These are phyloP conservation scores for Acacia melanoxylon DNA, from an alignment of 306 rosid species.

Conservation along the genomic window DNA sequence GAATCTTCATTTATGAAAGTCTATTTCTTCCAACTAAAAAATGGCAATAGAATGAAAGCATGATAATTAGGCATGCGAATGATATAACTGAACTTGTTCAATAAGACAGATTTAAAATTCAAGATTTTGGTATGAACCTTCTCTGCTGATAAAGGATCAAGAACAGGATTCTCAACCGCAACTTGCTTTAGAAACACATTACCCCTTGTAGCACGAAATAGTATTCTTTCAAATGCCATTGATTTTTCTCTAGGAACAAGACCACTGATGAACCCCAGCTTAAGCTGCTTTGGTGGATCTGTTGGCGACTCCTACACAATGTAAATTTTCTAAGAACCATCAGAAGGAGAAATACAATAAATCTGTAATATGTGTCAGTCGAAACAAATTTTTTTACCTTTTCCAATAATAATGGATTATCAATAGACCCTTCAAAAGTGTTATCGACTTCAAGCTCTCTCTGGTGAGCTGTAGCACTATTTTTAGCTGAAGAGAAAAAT, in stretches of 20 bases:
- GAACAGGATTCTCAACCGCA: conserved; percentile 56
- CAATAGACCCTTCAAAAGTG: conserved; percentile 57
- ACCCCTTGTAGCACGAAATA: conserved; percentile 87
- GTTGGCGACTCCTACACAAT: conserved; percentile 55
- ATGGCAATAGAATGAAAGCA: background rate
- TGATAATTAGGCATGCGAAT: background rate
- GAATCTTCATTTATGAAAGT: conserved; percentile 9
- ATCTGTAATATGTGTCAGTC: background rate
- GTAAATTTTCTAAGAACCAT: conserved; percentile 27
- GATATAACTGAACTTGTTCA: conserved; percentile 12
- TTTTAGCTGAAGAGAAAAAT: conserved; percentile 67
- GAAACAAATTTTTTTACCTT: conserved; percentile 47
- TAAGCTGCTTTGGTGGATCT: conserved; percentile 59
- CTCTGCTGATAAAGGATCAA: conserved; percentile 79
- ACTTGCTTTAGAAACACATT: conserved; percentile 76
- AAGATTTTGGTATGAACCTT: conserved; percentile 55
- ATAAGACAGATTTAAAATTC: conserved; percentile 15
- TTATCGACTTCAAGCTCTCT: conserved; percentile 53
- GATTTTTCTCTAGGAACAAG: conserved; percentile 78
- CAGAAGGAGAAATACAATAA: conserved; percentile 18
- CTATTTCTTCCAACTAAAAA: background rate
- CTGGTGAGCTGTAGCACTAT: conserved; percentile 54
- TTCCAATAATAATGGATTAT: conserved; percentile 72
- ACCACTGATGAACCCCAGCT: conserved; percentile 70
- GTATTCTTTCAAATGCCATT: conserved; percentile 69